Conservation (phyloP, 2,329 filamentous ascomycete species). For the Fusarium cicatricum region DNA sequence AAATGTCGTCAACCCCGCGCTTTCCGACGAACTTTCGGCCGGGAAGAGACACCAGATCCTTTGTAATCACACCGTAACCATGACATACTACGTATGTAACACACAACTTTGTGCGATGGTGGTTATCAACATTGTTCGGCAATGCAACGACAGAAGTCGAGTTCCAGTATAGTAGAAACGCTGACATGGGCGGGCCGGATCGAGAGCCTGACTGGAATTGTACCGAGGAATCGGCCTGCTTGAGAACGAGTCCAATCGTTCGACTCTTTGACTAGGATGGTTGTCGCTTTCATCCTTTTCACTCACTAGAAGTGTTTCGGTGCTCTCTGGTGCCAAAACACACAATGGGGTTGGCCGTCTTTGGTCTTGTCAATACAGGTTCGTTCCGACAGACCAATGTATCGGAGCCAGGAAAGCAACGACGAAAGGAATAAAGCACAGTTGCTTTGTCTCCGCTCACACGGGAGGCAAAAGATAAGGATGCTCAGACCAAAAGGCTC, state of each 20-base stretch:
- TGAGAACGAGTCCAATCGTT: background rate
- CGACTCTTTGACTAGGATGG: too few relatives aligned
- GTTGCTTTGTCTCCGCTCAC: background rate
- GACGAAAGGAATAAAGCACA: background rate
- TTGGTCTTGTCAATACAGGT: background rate
- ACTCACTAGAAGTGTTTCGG: background rate
- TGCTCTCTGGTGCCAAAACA: background rate
- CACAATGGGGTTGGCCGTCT: background rate
- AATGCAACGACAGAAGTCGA: background rate
- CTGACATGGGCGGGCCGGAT: background rate
- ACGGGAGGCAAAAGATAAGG: background rate
- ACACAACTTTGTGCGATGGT: background rate
- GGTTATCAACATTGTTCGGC: background rate
- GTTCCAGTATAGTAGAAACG: background rate
- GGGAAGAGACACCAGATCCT: background rate
- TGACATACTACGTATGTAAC: background rate
- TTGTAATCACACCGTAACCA: background rate
- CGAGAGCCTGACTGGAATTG: background rate
- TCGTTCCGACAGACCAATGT: background rate
- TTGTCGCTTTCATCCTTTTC: background rate
- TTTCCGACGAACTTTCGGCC: conserved; percentile 4
- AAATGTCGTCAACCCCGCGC: conserved; percentile 13
- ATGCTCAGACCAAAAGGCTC: background rate
- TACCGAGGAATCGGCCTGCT: background rate
- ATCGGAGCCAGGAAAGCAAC: background rate